These are phyloP conservation scores for Daldinia eschscholtzii DNA, from an alignment of 2,329 filamentous ascomycete species.

Conservation along the genomic window DNA sequence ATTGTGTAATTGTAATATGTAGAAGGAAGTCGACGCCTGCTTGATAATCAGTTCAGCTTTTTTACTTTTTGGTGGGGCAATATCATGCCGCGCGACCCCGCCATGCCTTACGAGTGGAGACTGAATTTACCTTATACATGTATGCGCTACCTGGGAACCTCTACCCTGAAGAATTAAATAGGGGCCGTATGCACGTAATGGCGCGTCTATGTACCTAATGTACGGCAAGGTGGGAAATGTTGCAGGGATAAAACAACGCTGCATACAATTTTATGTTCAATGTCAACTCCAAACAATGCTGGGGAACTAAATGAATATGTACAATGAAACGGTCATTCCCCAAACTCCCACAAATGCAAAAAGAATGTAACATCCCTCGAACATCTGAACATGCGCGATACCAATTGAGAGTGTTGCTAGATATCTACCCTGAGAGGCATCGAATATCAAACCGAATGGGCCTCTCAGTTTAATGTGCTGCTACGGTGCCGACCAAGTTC, in stretches of 20 bases:
- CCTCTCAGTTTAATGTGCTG: slow-evolving; percentile 62
- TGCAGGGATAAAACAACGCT: neutral
- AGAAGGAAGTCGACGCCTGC: slow-evolving; percentile 38
- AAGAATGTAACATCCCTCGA: slow-evolving; percentile 30
- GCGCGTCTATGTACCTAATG: neutral
- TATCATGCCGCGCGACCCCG: slow-evolving; percentile 36
- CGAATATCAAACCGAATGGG: neutral
- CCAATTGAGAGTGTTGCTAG: neutral
- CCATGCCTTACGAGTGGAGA: slow-evolving; percentile 36
- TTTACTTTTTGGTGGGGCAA: slow-evolving; percentile 46
- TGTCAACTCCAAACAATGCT: slow-evolving; percentile 25
- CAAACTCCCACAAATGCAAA: slow-evolving; percentile 43
- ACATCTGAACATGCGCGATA: slow-evolving; percentile 19
- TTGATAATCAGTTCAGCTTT: slow-evolving; percentile 47
- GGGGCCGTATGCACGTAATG: slow-evolving; percentile 10
- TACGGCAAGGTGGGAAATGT: neutral
- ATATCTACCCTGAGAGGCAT: neutral
- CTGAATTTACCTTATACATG: neutral
- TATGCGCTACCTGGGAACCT: neutral
- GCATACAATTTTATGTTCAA: slow-evolving; percentile 13
- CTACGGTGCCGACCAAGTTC: slow-evolving; percentile 82
- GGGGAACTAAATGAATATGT: slow-evolving; percentile 34
- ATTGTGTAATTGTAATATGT: slow-evolving; percentile 21
- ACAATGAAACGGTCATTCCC: slow-evolving; percentile 24
- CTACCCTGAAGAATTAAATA: slow-evolving; percentile 21